These are phyloP conservation scores for Microdochium trichocladiopsis DNA, from an alignment of 2,329 filamentous ascomycete genomes.

Conservation along the genomic window DNA sequence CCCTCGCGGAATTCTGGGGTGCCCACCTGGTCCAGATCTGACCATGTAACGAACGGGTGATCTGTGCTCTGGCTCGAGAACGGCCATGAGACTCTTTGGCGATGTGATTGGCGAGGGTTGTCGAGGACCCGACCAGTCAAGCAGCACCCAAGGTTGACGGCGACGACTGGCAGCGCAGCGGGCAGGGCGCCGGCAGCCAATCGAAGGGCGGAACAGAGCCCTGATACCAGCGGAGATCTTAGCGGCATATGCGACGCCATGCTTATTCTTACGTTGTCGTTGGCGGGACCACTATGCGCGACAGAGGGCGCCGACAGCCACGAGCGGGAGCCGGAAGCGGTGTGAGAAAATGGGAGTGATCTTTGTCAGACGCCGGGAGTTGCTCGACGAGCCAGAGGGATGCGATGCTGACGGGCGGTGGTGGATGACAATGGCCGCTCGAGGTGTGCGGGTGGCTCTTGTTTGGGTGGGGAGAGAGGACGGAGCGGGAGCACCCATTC, in stretches of 20 bases:
- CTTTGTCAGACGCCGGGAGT: neutral
- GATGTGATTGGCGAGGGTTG: neutral
- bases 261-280: neutral
- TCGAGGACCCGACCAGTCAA: neutral
- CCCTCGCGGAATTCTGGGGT: neutral
- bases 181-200: neutral
- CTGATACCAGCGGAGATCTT: neutral
- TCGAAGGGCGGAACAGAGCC: neutral
- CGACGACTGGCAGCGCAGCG: neutral
- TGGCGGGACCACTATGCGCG: neutral
- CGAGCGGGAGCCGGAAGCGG: neutral
- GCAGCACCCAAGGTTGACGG: neutral
- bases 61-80: neutral
- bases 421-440: neutral
- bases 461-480: neutral
- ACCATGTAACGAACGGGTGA: neutral
- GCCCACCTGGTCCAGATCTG: neutral
- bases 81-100: neutral
- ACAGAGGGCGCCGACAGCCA: neutral
- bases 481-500: neutral
- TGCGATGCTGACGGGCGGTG: neutral
- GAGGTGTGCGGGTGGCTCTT: neutral
- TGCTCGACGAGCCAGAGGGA: no score
- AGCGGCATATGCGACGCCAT: neutral
- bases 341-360: neutral